A percentile compares a stretch with the other conserved stretches of the same genome.
Conservation (phyloP, 805 yeast genomes). For the Wickerhamomyces sydowiorum region DNA sequence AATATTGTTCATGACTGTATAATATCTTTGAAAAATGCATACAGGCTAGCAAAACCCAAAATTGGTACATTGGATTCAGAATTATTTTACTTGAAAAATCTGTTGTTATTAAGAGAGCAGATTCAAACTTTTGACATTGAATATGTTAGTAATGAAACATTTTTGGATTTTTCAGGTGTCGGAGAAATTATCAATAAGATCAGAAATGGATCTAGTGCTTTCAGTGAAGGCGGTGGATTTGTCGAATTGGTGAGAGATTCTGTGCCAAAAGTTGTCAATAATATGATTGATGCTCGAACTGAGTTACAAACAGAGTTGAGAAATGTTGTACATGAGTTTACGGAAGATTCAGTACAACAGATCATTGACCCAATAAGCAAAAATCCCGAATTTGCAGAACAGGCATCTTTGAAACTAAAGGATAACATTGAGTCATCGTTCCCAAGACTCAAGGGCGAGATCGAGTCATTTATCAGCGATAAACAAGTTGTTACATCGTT, state of each 20-base stretch:
- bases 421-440: constrained; percentile 46
- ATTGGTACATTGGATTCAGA: constrained; percentile 53
- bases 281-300: constrained; percentile 70
- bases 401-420: constrained; percentile 37
- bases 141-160: constrained; percentile 62
- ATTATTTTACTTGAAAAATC: constrained; percentile 65
- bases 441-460: constrained; percentile 48
- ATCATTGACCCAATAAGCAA: constrained; percentile 42
- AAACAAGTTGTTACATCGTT: constrained; percentile 41
- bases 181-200: constrained; percentile 41
- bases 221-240: constrained; percentile 18
- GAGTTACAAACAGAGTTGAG: constrained; percentile 75
- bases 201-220: constrained; percentile 22
- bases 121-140: constrained; percentile 77
- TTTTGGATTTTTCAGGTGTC: constrained; percentile 78
- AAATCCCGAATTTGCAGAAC: constrained; percentile 21
- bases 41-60: constrained; percentile 36
- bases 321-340: constrained; percentile 62
- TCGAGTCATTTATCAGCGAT: constrained; percentile 53
- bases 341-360: constrained; percentile 46
- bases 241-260: constrained; percentile 55
- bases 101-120: constrained; percentile 65
- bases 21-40: constrained; percentile 50
- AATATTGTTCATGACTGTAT: constrained; percentile 77
- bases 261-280: constrained; percentile 74